Base-by-base conservation (phyloP, 2,329 filamentous ascomycete species). In the Hymenoscyphus infarciens region DNA sequence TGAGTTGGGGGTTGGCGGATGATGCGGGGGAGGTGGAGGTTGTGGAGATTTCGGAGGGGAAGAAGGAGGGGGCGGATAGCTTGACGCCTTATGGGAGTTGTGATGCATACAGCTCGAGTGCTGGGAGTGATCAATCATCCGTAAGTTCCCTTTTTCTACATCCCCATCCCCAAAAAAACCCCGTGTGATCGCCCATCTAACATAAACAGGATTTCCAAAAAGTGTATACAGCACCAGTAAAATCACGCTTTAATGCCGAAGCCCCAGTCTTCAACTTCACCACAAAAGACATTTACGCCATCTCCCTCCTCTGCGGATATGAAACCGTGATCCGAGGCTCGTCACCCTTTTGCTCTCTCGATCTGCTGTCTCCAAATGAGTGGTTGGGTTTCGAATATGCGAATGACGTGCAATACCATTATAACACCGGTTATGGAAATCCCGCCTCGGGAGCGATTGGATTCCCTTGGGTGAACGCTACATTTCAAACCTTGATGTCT, bases 11-110 rank as follows among this genome's bases (percentile, higher is more conserved):
- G 0, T 71, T 81, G 29, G 78, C 79, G 31, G 73, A 74, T 45
- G 75, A 75, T 63, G 77, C 71, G 66, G 78, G 75, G 33, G 72
- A 77, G 60, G 80, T 81, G 16, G 63, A 78, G 31, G 71, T 80
- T 6, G 75, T 80, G 3, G 69, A 78, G 61, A 72, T 83, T 19
- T 76, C 75, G 22, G 81, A 83, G 69, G 77, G 77, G 61, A 68
- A 78, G 61, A 74, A 81, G 45, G 73, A 77, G 6, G 82, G 80
- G 13, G 82, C 81, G 0, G 75, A 83, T 66, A 81, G 78, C n/a
- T 72, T 84, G 69, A 84, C 82, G 1, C 82, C 81, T 1, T 83
- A 83, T 72, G 74, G 79, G 67, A 75, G 77, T n/a, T 84, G 81
- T 67, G 79, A 80, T 15, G 79, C 78, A 54, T 84, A 83, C 70